A percentile compares a stretch with the other conserved stretches of the same genome.
Conservation (phyloP, 805 yeast species). For the Spathaspora hagerdaliae region DNA sequence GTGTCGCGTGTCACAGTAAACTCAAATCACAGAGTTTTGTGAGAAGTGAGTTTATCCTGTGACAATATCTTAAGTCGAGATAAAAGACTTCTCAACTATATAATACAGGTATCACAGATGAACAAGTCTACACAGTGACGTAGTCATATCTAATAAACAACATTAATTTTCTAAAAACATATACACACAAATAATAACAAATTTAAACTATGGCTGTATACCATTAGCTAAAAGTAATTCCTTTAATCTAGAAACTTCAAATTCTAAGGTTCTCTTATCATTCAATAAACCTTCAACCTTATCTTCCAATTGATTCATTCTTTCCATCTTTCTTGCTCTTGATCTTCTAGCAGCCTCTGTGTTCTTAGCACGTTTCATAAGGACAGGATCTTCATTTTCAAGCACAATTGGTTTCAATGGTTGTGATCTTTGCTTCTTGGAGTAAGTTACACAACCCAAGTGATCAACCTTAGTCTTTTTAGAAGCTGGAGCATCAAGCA, state of each 20-base stretch:
- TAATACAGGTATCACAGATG: too few species aligned
- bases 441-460: constrained; percentile 71
- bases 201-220: constrained; percentile 8
- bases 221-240: constrained; percentile 36
- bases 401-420: constrained; percentile 70
- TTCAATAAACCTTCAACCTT: constrained; percentile 63
- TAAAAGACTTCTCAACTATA: too few species aligned
- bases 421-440: constrained; percentile 67
- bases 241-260: constrained; percentile 61
- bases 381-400: constrained; percentile 55
- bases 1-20: too few species aligned
- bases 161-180: background rate
- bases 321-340: constrained; percentile 86
- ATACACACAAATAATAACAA: background rate
- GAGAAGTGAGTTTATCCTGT: too few species aligned
- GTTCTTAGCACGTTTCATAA: constrained; percentile 89
- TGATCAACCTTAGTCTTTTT: constrained; percentile 49
- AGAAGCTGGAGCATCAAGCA: constrained; percentile 15
- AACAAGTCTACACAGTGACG: too few species aligned
- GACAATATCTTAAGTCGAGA: too few species aligned
- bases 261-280: constrained; percentile 56
- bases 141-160: too few species aligned
- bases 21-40: too few species aligned
- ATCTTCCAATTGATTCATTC: constrained; percentile 78
- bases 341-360: constrained; percentile 98